Percentiles rank a stretch among this genome's conserved stretches.
Evolutionary conservation across 164 flowering plant species (phyloP).

Genomic region (Litsea cubeba): DNA sequence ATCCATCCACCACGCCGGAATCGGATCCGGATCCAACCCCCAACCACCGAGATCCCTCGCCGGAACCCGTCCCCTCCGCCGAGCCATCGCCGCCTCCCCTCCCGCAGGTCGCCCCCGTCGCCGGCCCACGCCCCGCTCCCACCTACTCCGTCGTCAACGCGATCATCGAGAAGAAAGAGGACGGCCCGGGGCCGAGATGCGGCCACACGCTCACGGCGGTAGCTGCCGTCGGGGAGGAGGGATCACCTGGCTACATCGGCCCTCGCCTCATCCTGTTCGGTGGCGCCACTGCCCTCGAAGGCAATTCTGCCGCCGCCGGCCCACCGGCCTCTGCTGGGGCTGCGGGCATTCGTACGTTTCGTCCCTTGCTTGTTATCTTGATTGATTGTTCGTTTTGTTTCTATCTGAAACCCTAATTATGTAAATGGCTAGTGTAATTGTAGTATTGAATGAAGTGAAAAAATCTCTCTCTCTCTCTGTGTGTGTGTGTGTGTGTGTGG

Average conservation of each 20-base stretch:
- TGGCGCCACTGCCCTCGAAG: constrained; percentile 97
- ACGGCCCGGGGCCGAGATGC: constrained; percentile 95
- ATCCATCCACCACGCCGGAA: constrained; percentile 52
- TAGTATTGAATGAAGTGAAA: no score
- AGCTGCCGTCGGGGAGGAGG: constrained; percentile 95
- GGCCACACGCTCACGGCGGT: constrained; percentile 97
- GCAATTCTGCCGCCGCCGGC: constrained; percentile 85
- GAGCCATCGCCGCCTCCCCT: constrained; percentile 7
- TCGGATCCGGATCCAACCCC: constrained; percentile 46
- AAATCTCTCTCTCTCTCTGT: no score
- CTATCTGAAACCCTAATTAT: constrained; percentile 16
- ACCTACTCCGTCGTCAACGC: constrained; percentile 79
- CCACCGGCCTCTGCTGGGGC: constrained; percentile 91
- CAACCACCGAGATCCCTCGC: constrained; percentile 3
- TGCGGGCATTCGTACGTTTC: constrained; percentile 86
- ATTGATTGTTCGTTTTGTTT: neutral
- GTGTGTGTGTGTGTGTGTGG: no score
- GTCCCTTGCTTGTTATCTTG: neutral
- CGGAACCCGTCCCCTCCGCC: neutral
- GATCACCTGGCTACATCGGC: constrained; percentile 81
- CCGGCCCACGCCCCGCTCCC: constrained; percentile 90
- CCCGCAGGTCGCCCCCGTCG: constrained; percentile 39
- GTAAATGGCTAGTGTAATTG: neutral
- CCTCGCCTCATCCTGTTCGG: constrained; percentile 91
- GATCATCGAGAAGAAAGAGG: constrained; percentile 85